Conservation (phyloP, 2,329 filamentous ascomycete genomes). For the Fusarium zealandicum region DNA sequence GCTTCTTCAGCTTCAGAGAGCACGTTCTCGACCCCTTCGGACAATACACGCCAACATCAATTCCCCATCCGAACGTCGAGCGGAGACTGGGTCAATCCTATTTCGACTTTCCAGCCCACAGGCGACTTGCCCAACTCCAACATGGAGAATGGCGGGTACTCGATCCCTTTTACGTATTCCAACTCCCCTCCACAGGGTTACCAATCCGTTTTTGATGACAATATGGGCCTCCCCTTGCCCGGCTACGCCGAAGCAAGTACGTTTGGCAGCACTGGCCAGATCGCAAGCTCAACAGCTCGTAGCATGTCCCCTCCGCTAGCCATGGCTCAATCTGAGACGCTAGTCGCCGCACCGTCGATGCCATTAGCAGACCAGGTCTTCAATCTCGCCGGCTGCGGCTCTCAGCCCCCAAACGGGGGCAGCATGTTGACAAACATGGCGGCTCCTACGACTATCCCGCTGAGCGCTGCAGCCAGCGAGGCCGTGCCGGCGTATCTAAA, state of each 20-base stretch:
- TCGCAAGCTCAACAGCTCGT: conserved; percentile 55
- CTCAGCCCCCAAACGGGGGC: conserved; percentile 52
- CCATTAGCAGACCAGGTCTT: conserved; percentile 46
- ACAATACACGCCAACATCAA: conserved; percentile 43
- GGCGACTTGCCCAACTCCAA: conserved; percentile 30
- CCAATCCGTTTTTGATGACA: conserved; percentile 45
- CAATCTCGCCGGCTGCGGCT: conserved; percentile 48
- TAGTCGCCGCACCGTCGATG: conserved; percentile 55
- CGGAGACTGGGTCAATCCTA: conserved; percentile 45
- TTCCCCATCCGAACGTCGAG: conserved; percentile 40
- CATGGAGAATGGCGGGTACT: conserved; percentile 33
- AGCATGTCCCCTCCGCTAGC: conserved; percentile 57
- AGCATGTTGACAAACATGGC: conserved; percentile 44
- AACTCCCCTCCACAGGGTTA: conserved; percentile 45
- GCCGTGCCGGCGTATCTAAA: conserved; percentile 59
- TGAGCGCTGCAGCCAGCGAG: conserved; percentile 51
- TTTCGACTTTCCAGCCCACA: conserved; percentile 39
- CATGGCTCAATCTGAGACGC: conserved; percentile 56
- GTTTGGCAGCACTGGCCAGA: conserved; percentile 48
- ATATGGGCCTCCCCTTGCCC: conserved; percentile 43
- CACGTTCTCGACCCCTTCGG: conserved; percentile 56
- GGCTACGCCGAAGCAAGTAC: conserved; percentile 48
- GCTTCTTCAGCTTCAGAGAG: conserved; percentile 57
- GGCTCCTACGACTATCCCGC: conserved; percentile 41
- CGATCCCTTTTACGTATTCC: conserved; percentile 42